Evolutionary conservation across 208 protist species (phyloP).

Genomic region (Trypanosoma congolense): DNA sequence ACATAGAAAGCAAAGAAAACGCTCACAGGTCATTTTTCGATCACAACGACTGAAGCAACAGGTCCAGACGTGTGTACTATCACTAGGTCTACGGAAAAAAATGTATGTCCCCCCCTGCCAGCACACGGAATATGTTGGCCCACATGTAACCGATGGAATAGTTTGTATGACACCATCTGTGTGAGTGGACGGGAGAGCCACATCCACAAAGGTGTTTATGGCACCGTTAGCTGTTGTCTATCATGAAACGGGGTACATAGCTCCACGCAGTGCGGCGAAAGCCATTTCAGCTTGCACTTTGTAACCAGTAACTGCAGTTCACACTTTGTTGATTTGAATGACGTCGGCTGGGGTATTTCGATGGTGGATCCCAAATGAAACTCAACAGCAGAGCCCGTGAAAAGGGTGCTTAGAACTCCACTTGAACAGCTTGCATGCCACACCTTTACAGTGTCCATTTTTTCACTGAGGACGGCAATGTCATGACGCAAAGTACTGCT

Average conservation of each 20-base stretch:
- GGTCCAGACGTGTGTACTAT: no score
- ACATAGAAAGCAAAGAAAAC: no score
- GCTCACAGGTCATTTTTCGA: no score
- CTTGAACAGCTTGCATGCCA: slow-evolving; percentile 38
- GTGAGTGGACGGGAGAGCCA: background rate
- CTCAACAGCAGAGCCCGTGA: slow-evolving; percentile 17
- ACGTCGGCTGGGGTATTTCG: slow-evolving; percentile 13
- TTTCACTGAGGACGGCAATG: slow-evolving; percentile 64
- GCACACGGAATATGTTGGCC: no score
- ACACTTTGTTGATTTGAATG: background rate
- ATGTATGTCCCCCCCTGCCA: no score
- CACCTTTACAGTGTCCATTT: slow-evolving; percentile 55
- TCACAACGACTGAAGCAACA: no score
- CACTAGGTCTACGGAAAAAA: no score
- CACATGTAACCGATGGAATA: no score
- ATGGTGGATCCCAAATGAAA: slow-evolving; percentile 17
- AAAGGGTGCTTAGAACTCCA: slow-evolving; percentile 17
- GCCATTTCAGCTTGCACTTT: slow-evolving; percentile 59
- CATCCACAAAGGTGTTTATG: slow-evolving; percentile 4
- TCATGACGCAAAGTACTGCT: slow-evolving; percentile 60
- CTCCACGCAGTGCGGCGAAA: slow-evolving; percentile 79
- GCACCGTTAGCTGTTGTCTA: slow-evolving; percentile 39
- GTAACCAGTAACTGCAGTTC: slow-evolving; percentile 24
- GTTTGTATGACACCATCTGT: no score
- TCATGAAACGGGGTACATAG: slow-evolving; percentile 71